Conservation (phyloP, 2,329 filamentous ascomycete species). For the Arthrinium puccinioides region DNA sequence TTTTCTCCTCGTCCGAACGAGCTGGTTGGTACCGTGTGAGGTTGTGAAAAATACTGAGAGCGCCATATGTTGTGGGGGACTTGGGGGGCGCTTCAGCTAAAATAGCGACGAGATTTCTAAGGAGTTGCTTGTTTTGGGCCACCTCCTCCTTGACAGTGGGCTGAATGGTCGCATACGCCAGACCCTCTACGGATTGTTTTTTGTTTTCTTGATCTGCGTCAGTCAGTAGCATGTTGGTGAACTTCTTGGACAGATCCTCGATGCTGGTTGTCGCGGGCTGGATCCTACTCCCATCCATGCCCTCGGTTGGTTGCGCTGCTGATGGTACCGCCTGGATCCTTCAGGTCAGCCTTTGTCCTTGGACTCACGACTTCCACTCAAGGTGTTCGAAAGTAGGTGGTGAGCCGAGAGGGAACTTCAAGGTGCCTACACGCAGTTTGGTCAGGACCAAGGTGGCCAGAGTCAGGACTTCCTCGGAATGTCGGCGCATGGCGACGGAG, state of each 20-base stretch:
- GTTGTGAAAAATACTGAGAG: slow-evolving; percentile 78
- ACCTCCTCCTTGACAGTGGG: slow-evolving; percentile 79
- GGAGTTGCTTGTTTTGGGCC: slow-evolving; percentile 57
- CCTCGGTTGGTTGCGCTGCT: slow-evolving; percentile 28
- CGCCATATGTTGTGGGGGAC: slow-evolving; percentile 74
- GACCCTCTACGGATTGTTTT: slow-evolving; percentile 75
- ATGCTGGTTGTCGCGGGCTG: slow-evolving; percentile 52
- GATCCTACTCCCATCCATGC: slow-evolving; percentile 33
- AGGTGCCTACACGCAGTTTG: slow-evolving; percentile 54
- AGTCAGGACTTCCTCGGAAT: slow-evolving; percentile 55
- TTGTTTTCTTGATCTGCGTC: slow-evolving; percentile 45
- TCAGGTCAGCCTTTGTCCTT: slow-evolving; percentile 31
- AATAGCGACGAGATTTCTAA: slow-evolving; percentile 61
- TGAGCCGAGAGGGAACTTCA: slow-evolving; percentile 23
- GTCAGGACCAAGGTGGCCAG: slow-evolving; percentile 69
- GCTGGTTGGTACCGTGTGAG: slow-evolving; percentile 73
- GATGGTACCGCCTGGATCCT: slow-evolving; percentile 47
- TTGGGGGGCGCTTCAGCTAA: slow-evolving; percentile 52
- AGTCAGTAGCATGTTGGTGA: slow-evolving; percentile 58
- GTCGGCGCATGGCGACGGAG: slow-evolving; percentile 52
- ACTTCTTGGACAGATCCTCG: slow-evolving; percentile 57
- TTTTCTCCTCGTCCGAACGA: slow-evolving; percentile 84
- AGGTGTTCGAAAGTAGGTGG: slow-evolving; percentile 14
- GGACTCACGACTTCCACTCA: slow-evolving; percentile 12
- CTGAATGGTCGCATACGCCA: slow-evolving; percentile 86